Conservation (phyloP, 139 green algal genomes). For the Chlorella sorokiniana region DNA sequence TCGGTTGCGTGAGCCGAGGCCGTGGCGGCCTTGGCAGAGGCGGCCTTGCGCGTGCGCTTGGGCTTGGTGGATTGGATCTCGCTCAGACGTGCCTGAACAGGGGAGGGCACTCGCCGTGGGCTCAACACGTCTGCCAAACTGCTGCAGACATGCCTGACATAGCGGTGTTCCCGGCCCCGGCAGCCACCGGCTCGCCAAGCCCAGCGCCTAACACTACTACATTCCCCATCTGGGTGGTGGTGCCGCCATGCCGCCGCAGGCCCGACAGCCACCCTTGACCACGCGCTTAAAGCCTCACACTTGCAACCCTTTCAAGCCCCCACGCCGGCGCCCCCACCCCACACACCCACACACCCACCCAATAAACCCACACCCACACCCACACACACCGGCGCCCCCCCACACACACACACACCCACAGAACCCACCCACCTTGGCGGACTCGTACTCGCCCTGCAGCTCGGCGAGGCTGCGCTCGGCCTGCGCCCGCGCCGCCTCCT, state of each 20-base stretch:
- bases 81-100: background rate
- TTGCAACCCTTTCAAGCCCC: background rate
- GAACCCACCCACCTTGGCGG: slow-evolving; percentile 38
- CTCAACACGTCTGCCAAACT: background rate
- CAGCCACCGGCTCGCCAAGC: too few species aligned
- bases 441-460: slow-evolving; percentile 43
- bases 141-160: background rate
- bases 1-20: background rate
- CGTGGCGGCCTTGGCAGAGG: background rate
- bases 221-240: too few species aligned
- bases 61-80: slow-evolving; percentile 30
- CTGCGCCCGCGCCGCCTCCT: slow-evolving; percentile 30
- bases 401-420: background rate
- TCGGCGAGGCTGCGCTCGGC: slow-evolving; percentile 24
- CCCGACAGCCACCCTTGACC: background rate
- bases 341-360: background rate
- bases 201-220: too few species aligned
- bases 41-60: background rate
- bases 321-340: background rate
- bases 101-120: background rate
- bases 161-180: too few species aligned
- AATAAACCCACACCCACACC: background rate
- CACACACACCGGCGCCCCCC: background rate
- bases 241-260: too few species aligned
- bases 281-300: background rate